A percentile compares a stretch with the other conserved stretches of the same genome.
Conservation (phyloP, 192 early-diverging fungal genomes). For the Geosiphon pyriformis region DNA sequence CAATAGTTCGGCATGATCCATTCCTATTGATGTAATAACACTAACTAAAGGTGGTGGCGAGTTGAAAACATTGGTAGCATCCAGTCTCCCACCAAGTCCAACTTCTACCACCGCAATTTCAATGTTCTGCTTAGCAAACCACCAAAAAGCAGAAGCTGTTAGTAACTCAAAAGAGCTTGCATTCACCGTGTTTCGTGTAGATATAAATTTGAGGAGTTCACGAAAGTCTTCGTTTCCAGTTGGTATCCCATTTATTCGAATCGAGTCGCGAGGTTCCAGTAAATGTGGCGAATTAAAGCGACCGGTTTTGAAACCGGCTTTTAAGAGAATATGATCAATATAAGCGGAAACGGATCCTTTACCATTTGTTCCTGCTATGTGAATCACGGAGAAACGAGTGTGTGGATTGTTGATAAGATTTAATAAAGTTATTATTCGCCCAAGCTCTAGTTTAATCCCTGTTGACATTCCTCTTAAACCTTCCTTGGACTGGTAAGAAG, state of each 20-base stretch:
- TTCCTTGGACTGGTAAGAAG: too few relatives aligned
- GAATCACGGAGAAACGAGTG: conserved; percentile 48
- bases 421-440: neutral
- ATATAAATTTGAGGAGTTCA: conserved; percentile 63
- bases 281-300: conserved; percentile 93
- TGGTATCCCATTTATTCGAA: conserved; percentile 82
- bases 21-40: conserved; percentile 74
- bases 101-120: conserved; percentile 77
- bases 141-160: conserved; percentile 49
- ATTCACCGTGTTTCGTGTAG: conserved; percentile 30
- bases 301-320: conserved; percentile 53
- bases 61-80: conserved; percentile 74
- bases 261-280: conserved; percentile 83
- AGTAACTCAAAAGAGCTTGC: conserved; percentile 72
- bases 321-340: conserved; percentile 64
- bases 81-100: conserved; percentile 77
- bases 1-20: conserved; percentile 67
- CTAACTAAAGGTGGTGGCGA: conserved; percentile 59
- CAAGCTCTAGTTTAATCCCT: neutral
- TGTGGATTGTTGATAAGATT: conserved; percentile 37
- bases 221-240: conserved; percentile 69
- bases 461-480: conserved; percentile 23
- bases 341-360: conserved; percentile 83
- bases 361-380: conserved; percentile 82
- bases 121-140: conserved; percentile 51